Evolutionary conservation across 306 rosid genomes (phyloP).

Genomic region (Citrullus colocynthis): DNA sequence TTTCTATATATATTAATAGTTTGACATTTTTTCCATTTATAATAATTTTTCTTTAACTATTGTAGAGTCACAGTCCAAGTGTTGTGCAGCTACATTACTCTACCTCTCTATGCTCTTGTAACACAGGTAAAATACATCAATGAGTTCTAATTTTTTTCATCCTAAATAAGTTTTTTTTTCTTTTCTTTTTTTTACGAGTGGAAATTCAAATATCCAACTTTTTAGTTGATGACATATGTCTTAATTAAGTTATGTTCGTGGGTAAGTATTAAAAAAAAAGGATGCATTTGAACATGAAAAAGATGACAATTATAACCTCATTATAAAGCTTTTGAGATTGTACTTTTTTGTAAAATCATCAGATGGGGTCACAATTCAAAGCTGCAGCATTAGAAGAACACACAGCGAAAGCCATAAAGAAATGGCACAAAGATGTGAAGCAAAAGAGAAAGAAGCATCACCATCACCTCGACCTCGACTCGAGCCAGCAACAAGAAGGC

Average conservation of each 20-base stretch:
- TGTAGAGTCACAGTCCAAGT: constrained; percentile 44
- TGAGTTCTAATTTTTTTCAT: not conserved
- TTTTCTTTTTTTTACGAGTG: no score
- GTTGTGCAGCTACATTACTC: constrained; percentile 47
- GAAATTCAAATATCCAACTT: no score
- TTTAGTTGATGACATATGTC: no score
- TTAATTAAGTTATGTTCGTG: no score
- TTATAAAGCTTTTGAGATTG: not conserved
- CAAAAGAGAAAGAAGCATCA: constrained; percentile 18
- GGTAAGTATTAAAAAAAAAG: no score
- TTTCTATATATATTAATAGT: no score
- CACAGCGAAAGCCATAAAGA: constrained; percentile 23
- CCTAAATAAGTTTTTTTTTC: not conserved
- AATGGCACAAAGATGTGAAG: constrained; percentile 39
- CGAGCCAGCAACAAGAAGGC: not conserved
- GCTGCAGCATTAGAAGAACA: constrained; percentile 29
- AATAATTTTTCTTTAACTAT: not conserved
- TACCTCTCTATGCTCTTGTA: constrained; percentile 58
- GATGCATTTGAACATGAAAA: no score
- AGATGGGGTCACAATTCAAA: constrained; percentile 56
- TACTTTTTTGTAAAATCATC: not conserved
- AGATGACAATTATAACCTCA: not conserved
- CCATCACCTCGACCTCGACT: not conserved
- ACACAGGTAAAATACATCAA: constrained; percentile 31
- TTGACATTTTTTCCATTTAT: no score